phyloP scores from a whole-genome alignment of 2,329 filamentous ascomycete species.

The Calonectria fujianensis region DNA sequence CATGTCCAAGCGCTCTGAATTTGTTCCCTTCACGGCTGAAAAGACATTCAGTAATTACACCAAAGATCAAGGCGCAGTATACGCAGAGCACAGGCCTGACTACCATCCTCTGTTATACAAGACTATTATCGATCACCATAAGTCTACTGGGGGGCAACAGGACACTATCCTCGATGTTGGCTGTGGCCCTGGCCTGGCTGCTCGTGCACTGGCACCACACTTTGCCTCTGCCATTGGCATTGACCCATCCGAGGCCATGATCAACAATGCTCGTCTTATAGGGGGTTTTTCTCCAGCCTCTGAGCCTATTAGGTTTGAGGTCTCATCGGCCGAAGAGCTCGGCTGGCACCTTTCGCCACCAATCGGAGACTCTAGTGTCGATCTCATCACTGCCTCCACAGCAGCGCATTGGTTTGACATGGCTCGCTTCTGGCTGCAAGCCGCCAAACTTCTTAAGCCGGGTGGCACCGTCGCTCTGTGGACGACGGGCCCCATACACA shows the following conservation, averaged over 20 bases:
- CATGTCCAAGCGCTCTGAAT: not conserved
- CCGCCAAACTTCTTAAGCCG: slow-evolving; percentile 67
- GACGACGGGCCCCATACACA: slow-evolving; percentile 58
- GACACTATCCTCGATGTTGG: slow-evolving; percentile 71
- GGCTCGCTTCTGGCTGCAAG: slow-evolving; percentile 68
- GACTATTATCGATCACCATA: slow-evolving; percentile 67
- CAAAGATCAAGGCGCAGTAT: slow-evolving; percentile 62
- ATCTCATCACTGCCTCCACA: slow-evolving; percentile 70
- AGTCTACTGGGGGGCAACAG: slow-evolving; percentile 65
- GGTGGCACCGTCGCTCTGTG: slow-evolving; percentile 74
- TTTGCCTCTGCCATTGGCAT: slow-evolving; percentile 69
- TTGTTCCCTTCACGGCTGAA: slow-evolving; percentile 3
- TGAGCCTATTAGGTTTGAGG: slow-evolving; percentile 61
- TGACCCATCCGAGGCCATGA: slow-evolving; percentile 73
- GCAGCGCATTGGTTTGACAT: slow-evolving; percentile 77
- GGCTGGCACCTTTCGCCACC: slow-evolving; percentile 55
- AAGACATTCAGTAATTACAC: slow-evolving; percentile 14
- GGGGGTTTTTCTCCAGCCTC: slow-evolving; percentile 55
- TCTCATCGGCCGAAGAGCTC: slow-evolving; percentile 66
- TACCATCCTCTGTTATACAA: slow-evolving; percentile 70
- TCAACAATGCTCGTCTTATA: slow-evolving; percentile 65
- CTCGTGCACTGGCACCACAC: slow-evolving; percentile 64
- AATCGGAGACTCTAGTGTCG: slow-evolving; percentile 62
- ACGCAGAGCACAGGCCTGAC: slow-evolving; percentile 63
- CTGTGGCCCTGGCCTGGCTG: slow-evolving; percentile 73